Conservation (phyloP, 2,329 filamentous ascomycete species). For the Botryosphaeria agaves region DNA sequence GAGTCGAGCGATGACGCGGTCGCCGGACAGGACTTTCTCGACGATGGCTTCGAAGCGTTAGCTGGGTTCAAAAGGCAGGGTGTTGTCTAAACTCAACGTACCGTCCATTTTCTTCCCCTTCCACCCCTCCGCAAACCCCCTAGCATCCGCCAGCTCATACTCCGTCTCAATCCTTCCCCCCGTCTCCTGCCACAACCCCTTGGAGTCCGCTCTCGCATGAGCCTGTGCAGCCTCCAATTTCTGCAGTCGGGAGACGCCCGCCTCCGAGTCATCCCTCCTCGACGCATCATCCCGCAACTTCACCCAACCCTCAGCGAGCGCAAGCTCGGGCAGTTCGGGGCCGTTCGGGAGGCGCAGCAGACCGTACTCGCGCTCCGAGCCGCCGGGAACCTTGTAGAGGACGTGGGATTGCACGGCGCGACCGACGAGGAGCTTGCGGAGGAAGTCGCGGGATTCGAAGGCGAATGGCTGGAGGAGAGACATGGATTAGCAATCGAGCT, state of each 20-base stretch:
- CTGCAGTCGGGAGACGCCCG: slow-evolving; percentile 52
- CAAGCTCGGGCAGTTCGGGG: slow-evolving; percentile 59
- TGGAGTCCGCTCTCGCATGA: slow-evolving; percentile 59
- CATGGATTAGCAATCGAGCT: too few species aligned
- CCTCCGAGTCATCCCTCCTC: slow-evolving; percentile 73
- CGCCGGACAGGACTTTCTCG: slow-evolving; percentile 80
- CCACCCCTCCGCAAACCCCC: slow-evolving; percentile 60
- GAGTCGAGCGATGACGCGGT: slow-evolving; percentile 73
- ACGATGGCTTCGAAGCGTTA: slow-evolving; percentile 36
- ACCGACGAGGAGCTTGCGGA: slow-evolving; percentile 69
- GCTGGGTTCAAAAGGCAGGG: background rate
- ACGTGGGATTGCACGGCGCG: slow-evolving; percentile 75
- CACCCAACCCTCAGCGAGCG: slow-evolving; percentile 77
- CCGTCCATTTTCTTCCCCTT: slow-evolving; percentile 75
- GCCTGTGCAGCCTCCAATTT: slow-evolving; percentile 61
- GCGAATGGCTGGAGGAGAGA: slow-evolving; percentile 56
- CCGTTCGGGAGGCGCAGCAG: slow-evolving; percentile 61
- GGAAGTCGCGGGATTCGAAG: slow-evolving; percentile 86
- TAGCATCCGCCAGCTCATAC: slow-evolving; percentile 64
- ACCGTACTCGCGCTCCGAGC: slow-evolving; percentile 70
- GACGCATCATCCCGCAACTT: slow-evolving; percentile 91
- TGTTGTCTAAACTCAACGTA: slow-evolving; percentile 5
- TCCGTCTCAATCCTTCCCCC: slow-evolving; percentile 54
- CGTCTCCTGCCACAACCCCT: slow-evolving; percentile 62
- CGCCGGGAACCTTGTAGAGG: slow-evolving; percentile 71